Conservation (phyloP, 495 filamentous ascomycete genomes). For the Platismatia glauca region DNA sequence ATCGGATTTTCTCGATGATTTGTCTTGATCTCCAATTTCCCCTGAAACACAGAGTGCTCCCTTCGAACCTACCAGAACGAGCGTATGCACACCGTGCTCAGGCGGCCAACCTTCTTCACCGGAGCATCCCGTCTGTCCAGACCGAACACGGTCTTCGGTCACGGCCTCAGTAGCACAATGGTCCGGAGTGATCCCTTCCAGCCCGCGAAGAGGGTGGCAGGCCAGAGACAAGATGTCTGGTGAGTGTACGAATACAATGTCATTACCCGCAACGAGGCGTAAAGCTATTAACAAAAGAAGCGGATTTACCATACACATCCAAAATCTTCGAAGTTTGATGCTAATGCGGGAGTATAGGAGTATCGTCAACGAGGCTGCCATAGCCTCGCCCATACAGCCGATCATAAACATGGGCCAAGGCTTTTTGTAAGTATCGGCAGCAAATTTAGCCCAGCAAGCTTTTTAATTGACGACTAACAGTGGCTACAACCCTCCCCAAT, state of each 20-base stretch:
- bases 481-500: slow-evolving; percentile 91
- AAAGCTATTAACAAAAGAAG: background rate
- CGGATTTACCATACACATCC: too few species aligned
- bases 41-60: too few species aligned
- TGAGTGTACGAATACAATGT: slow-evolving; percentile 30
- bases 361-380: slow-evolving; percentile 88
- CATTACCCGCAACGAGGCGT: background rate
- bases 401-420: slow-evolving; percentile 42
- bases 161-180: slow-evolving; percentile 26
- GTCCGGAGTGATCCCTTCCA: slow-evolving; percentile 44
- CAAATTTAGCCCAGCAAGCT: background rate
- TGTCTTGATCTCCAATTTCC: too few species aligned
- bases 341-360: slow-evolving; percentile 46
- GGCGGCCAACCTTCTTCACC: too few species aligned
- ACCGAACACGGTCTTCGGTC: background rate
- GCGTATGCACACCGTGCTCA: too few species aligned
- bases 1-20: too few species aligned
- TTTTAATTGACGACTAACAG: slow-evolving; percentile 27
- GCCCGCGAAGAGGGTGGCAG: slow-evolving; percentile 72
- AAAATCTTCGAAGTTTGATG: too few species aligned
- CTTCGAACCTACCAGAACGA: too few species aligned
- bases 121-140: too few species aligned
- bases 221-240: slow-evolving; percentile 91
- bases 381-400: slow-evolving; percentile 76
- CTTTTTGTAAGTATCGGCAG: slow-evolving; percentile 25